These are phyloP conservation scores for Aphanomyces invadans DNA, from an alignment of 352 stramenopile genomes.

Conservation along the genomic window DNA sequence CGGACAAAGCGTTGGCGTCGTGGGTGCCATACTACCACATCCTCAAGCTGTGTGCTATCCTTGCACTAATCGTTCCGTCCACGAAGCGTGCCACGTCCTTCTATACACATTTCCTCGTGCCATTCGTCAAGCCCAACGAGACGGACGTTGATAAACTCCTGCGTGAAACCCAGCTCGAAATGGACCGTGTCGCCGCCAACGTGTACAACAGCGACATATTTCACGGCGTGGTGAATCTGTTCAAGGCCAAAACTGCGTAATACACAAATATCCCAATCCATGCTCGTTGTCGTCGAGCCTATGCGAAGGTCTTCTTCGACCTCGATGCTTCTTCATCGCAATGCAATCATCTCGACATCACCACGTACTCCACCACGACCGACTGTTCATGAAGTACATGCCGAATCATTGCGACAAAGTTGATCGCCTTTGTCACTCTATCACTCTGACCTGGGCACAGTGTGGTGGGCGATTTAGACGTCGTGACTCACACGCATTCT, in stretches of 20 bases:
- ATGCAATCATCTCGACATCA: too few species aligned
- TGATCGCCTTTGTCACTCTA: too few species aligned
- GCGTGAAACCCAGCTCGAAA: constrained; percentile 32
- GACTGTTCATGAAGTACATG: too few species aligned
- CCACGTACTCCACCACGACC: too few species aligned
- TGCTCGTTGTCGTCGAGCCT: too few species aligned
- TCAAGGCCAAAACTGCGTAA: constrained; percentile 15
- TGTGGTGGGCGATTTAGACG: too few species aligned
- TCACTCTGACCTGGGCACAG: too few species aligned
- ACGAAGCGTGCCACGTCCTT: constrained; percentile 92
- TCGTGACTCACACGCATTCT: too few species aligned
- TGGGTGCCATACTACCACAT: constrained; percentile 98
- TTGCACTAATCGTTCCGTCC: constrained; percentile 96
- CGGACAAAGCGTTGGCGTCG: constrained; percentile 91
- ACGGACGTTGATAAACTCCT: constrained; percentile 81
- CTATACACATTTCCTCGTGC: constrained; percentile 90
- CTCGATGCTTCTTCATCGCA: too few species aligned
- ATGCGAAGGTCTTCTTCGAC: too few species aligned
- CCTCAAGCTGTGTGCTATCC: constrained; percentile 96
- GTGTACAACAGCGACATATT: constrained; percentile 14
- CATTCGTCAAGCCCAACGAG: constrained; percentile 79
- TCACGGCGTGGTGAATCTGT: constrained; percentile 6
- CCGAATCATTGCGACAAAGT: too few species aligned
- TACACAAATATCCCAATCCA: neutral
- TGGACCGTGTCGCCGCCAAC: constrained; percentile 10